Percentiles rank a stretch among this genome's conserved stretches.
Conservation (phyloP, 495 filamentous ascomycete species). For the Podospora didyma region DNA sequence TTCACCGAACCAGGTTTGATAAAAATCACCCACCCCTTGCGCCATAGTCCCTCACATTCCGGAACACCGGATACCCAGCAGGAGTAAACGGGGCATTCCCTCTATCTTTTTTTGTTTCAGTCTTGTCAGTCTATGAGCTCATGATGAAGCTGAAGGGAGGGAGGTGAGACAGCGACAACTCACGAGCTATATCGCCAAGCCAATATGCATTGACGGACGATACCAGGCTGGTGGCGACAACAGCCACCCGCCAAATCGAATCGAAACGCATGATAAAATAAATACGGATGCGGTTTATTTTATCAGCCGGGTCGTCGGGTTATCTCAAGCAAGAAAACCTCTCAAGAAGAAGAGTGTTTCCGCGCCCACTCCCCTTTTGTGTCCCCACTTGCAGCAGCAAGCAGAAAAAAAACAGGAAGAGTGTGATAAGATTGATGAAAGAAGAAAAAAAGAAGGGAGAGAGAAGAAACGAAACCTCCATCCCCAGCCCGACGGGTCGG, state of each 20-base stretch:
- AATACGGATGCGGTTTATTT: too few species aligned
- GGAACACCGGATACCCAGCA: constrained; percentile 49
- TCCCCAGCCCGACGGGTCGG: background rate
- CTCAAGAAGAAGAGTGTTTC: background rate
- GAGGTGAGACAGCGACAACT: constrained; percentile 7
- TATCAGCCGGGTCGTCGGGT: constrained; percentile 1
- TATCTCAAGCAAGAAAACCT: background rate
- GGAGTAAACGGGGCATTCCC: constrained; percentile 44
- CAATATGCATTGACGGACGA: constrained; percentile 39
- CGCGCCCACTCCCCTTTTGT: background rate
- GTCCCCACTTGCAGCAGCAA: background rate
- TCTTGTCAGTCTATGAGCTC: background rate
- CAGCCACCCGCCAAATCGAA: constrained; percentile 33
- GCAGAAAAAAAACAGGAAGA: background rate
- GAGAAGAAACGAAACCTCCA: constrained; percentile 3
- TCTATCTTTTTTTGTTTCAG: constrained; percentile 29
- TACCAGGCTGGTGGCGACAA: constrained; percentile 30
- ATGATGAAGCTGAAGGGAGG: background rate
- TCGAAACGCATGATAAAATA: constrained; percentile 30
- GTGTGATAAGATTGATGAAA: background rate
- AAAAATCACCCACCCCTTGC: constrained; percentile 44
- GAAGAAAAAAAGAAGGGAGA: constrained; percentile 3
- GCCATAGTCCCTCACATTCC: constrained; percentile 59
- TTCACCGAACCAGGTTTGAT: too few species aligned
- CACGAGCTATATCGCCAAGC: constrained; percentile 41